These are phyloP conservation scores for Hymenotorrendiella dingleyae DNA, from an alignment of 2,329 filamentous ascomycete genomes.

Conservation along the genomic window DNA sequence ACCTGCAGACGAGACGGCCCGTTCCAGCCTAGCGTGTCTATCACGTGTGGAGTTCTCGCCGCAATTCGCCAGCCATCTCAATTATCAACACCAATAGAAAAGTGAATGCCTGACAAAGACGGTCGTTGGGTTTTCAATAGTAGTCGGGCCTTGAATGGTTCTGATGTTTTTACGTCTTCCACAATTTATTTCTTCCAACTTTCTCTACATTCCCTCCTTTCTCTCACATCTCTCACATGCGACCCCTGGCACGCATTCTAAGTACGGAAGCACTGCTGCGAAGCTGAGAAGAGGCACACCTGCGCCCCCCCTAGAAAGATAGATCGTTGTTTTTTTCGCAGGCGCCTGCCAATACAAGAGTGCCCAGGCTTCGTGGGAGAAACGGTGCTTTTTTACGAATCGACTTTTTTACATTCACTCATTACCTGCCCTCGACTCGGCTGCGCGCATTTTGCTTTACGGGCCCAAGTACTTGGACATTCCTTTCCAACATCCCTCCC, in stretches of 20 bases:
- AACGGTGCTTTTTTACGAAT: too few species aligned
- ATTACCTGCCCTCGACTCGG: too few species aligned
- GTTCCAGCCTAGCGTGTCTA: constrained; percentile 5
- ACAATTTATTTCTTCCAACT: not conserved
- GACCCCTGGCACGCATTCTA: constrained; percentile 8
- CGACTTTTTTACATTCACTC: too few species aligned
- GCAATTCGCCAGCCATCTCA: constrained; percentile 4
- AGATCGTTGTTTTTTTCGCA: not conserved
- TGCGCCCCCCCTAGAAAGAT: constrained; percentile 5
- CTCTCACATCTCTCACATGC: not conserved
- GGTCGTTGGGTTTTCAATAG: constrained; percentile 1
- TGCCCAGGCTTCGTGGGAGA: too few species aligned
- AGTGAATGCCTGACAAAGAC: not conserved
- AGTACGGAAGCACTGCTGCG: constrained; percentile 6
- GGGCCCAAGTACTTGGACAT: too few species aligned
- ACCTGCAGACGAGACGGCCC: too few species aligned
- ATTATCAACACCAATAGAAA: constrained; percentile 4
- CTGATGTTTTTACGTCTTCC: constrained; percentile 7
- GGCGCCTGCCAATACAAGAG: too few species aligned
- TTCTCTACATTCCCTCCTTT: not conserved
- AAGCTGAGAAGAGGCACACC: constrained; percentile 12
- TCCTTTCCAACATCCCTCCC: too few species aligned
- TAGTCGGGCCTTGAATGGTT: constrained; percentile 17
- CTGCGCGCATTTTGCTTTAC: too few species aligned
- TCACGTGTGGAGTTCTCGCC: not conserved